phyloP scores from a whole-genome alignment of 2,329 filamentous ascomycete species.

The Alternaria angustiovoidea region DNA sequence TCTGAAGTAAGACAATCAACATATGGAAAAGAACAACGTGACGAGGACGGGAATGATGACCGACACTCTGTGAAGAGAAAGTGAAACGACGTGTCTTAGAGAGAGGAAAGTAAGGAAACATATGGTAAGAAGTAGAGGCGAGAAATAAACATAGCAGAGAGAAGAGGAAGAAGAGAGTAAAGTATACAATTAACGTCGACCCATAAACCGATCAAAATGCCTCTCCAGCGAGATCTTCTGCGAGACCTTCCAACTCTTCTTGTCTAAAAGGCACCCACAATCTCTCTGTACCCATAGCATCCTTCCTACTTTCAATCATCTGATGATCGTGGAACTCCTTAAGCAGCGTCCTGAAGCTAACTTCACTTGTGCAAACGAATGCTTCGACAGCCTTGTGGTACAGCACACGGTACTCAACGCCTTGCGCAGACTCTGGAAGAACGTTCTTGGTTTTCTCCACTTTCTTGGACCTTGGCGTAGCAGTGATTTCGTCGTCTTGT shows the following conservation, averaged over 20 bases:
- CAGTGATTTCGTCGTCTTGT: conserved; percentile 28
- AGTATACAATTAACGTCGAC: not conserved
- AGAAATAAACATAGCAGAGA: not conserved
- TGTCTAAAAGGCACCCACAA: conserved; percentile 84
- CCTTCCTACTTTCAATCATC: conserved; percentile 90
- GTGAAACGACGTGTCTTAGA: too few species aligned
- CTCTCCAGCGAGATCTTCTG: conserved; percentile 73
- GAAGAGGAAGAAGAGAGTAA: not conserved
- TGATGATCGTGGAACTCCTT: conserved; percentile 99
- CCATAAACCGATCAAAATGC: conserved; percentile 25
- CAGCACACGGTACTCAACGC: conserved; percentile 87
- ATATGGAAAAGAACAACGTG: too few species aligned
- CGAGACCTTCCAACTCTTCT: conserved; percentile 87
- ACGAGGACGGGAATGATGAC: too few species aligned
- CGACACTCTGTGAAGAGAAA: too few species aligned
- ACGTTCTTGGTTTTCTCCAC: conserved; percentile 33
- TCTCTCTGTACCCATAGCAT: conserved; percentile 83
- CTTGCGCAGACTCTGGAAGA: conserved; percentile 56
- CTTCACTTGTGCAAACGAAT: conserved; percentile 95
- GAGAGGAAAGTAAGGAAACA: too few species aligned
- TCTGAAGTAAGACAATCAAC: too few species aligned
- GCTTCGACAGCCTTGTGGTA: conserved; percentile 97
- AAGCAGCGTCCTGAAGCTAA: conserved; percentile 90
- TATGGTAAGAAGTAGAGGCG: too few species aligned
- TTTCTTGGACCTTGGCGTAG: conserved; percentile 35